These are phyloP conservation scores for bread wheat (Triticum aestivum) DNA, from an alignment of 176 grass and related monocot species.

Conservation along the genomic window DNA sequence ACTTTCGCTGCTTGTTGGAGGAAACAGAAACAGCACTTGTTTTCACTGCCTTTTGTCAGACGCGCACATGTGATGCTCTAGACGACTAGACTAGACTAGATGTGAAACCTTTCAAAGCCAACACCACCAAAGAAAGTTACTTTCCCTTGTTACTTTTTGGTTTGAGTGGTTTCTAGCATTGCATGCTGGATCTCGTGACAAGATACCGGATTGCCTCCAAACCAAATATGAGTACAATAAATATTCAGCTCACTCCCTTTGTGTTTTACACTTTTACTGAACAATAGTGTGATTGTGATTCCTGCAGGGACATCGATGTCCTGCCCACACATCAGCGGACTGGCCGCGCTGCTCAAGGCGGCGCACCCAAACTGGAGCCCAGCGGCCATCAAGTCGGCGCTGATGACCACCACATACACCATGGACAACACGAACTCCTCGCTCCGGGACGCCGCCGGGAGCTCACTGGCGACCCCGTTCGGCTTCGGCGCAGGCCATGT, in stretches of 20 bases:
- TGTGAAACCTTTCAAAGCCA: constrained; percentile 31
- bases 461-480: constrained; percentile 62
- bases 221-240: too few relatives aligned
- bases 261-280: not conserved
- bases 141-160: constrained; percentile 30
- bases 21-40: constrained; percentile 37
- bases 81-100: not conserved
- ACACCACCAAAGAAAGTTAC: constrained; percentile 37
- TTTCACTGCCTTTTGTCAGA: constrained; percentile 47
- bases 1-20: not conserved
- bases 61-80: constrained; percentile 42
- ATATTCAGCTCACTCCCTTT: too few relatives aligned
- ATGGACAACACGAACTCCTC: constrained; percentile 78
- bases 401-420: constrained; percentile 86
- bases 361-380: constrained; percentile 90
- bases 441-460: constrained; percentile 65
- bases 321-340: constrained; percentile 95
- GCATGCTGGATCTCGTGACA: not conserved
- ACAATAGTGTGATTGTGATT: not conserved
- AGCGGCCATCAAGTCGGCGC: constrained; percentile 85
- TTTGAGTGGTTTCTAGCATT: not conserved
- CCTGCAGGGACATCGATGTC: constrained; percentile 96
- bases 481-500: constrained; percentile 84
- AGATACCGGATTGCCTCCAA: not conserved
- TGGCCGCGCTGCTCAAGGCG: constrained; percentile 79